Percentiles rank a stretch among this genome's conserved stretches.
Conservation (phyloP, 2,329 filamentous ascomycete genomes). For the Diaporthe longicolla region DNA sequence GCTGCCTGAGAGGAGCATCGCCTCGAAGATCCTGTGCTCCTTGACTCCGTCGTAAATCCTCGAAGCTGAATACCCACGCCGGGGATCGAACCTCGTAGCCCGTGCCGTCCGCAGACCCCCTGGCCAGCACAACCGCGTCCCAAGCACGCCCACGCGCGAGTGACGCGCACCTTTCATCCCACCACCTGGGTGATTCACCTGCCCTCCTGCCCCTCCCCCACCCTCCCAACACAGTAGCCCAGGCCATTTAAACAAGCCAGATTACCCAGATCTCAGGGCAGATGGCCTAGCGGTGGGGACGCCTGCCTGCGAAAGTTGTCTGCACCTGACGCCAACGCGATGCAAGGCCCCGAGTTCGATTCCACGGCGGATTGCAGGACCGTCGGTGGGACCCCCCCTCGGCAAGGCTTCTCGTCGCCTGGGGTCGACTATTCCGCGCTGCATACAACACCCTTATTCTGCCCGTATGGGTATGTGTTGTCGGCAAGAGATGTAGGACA, state of each 20-base stretch:
- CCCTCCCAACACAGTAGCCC: neutral
- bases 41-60: neutral
- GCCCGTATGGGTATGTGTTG: too few relatives aligned
- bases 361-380: neutral
- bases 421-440: slow-evolving; percentile 9
- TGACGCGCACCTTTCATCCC: slow-evolving; percentile 6
- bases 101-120: neutral
- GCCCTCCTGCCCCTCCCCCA: neutral
- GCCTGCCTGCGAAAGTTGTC: slow-evolving; percentile 2
- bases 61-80: neutral
- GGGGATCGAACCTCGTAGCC: neutral
- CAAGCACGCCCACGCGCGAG: neutral
- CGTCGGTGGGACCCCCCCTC: neutral
- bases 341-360: slow-evolving; percentile 14
- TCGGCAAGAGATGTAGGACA: slow-evolving; percentile 21
- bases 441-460: neutral
- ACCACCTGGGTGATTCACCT: slow-evolving; percentile 9
- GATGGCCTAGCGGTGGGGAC: slow-evolving; percentile 20
- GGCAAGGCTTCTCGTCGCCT: neutral
- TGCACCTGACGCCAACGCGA: slow-evolving; percentile 24
- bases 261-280: neutral
- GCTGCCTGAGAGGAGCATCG: neutral
- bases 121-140: neutral
- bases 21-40: neutral
- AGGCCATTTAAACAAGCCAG: neutral